phyloP scores from a whole-genome alignment of 208 protist species.

The Trypanosoma avium region DNA sequence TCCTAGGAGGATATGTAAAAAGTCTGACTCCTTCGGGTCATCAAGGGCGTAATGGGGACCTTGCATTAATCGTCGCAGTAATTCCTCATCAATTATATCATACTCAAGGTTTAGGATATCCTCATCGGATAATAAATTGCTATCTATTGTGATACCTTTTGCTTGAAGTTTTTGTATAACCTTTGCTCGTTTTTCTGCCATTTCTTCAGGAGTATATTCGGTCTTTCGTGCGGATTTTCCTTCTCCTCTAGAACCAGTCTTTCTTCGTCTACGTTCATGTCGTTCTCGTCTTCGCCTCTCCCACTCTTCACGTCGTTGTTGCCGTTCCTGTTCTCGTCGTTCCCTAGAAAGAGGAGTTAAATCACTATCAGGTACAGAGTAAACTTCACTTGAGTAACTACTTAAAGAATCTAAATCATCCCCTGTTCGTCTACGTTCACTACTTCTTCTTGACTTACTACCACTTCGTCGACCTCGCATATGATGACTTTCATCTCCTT shows the following conservation, averaged over 20 bases:
- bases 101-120: slow-evolving; percentile 21
- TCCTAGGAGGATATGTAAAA: slow-evolving; percentile 32
- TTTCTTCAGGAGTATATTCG: slow-evolving; percentile 31
- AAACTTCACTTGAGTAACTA: not conserved
- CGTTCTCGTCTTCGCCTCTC: not conserved
- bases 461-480: not conserved
- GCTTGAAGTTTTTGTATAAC: slow-evolving; percentile 39
- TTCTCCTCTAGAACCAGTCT: not conserved
- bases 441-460: not conserved
- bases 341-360: not conserved
- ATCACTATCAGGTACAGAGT: slow-evolving; percentile 13
- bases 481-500: not conserved
- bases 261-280: not conserved
- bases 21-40: slow-evolving; percentile 16
- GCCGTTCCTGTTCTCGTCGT: not conserved
- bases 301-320: not conserved
- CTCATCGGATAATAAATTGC: slow-evolving; percentile 32
- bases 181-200: slow-evolving; percentile 40
- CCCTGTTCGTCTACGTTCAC: not conserved
- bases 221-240: not conserved
- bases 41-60: slow-evolving; percentile 18
- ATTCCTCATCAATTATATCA: slow-evolving; percentile 32
- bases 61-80: slow-evolving; percentile 58
- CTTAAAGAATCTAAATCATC: slow-evolving; percentile 1
- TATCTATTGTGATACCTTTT: slow-evolving; percentile 45